Base-by-base conservation (phyloP, 768 basidiomycete species). In the Amanita exitialis region DNA sequence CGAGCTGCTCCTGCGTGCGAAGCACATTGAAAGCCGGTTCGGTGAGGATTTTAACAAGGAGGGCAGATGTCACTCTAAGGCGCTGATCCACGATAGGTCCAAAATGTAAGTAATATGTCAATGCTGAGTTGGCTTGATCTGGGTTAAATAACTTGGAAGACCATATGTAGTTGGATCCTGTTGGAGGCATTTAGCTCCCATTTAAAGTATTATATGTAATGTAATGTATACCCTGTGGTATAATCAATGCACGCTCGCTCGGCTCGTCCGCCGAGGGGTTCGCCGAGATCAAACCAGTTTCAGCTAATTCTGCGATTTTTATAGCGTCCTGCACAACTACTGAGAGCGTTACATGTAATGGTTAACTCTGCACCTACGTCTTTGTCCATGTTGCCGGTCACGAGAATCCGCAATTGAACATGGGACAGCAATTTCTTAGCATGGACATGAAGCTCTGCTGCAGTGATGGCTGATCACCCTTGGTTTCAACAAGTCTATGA, bases 1-100 rank as follows among this genome's bases (percentile, higher is more conserved):
- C 96, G 1, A 99, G 75, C 65, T 99, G 96, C 62, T 98, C 91
- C 62, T 90, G 83, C 3, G 94, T 97, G 25, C 96, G 83, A 27
- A 99, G 77, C 20, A 83, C 71, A 62, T 95, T 83, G 68, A 98
- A 99, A 8, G 87, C 79, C 1, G 94, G 95, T 59, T 99, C 96
- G n/a, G 77, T 72, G 34, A 94, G 73, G 51, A 98, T 86, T 58
- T 94, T 90, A 0, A 76, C 75, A 20, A 97, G 79, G 12, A 99
- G 74, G 2, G 80, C 68, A 20, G 83, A 74, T 1, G 74, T 73
- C 21, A 88, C 82, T 3, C 93, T 82, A 9, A 79, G 68, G 16
- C 64, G 73, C 42, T 79, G 75, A 61, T 93, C 80, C 6, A 70
- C 69, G 28, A 81, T 62, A 35, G 81, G 73, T 9, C 94, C 94